phyloP scores from a whole-genome alignment of 352 stramenopile genomes.

The Phytophthora pinifolia region DNA sequence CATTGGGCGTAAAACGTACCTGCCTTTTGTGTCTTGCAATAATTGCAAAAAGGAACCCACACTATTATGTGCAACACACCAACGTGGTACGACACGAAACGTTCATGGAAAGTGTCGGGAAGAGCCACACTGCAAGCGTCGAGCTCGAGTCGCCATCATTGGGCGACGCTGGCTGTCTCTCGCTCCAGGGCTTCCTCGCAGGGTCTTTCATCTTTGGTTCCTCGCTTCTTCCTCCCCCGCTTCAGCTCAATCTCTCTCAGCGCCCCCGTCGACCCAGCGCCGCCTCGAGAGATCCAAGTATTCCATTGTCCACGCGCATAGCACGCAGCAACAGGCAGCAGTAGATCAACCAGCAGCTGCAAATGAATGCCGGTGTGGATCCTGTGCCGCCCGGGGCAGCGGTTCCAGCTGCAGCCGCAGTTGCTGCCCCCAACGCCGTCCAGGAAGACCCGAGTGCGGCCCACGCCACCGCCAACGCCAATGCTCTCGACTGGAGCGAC shows the following conservation, averaged over 20 bases:
- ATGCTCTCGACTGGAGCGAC: conserved; percentile 56
- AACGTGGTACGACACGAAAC: conserved; percentile 7
- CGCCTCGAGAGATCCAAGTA: too few relatives aligned
- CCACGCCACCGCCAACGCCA: conserved; percentile 22
- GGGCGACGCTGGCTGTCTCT: neutral
- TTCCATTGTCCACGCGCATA: too few relatives aligned
- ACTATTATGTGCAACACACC: too few relatives aligned
- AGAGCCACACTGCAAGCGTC: conserved; percentile 19
- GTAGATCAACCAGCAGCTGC: neutral
- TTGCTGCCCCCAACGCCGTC: conserved; percentile 3
- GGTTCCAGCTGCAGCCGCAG: neutral
- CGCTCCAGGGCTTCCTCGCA: too few relatives aligned
- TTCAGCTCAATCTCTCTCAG: too few relatives aligned
- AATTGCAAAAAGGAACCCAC: too few relatives aligned
- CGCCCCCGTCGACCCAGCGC: too few relatives aligned
- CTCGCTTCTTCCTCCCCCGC: too few relatives aligned
- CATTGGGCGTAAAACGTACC: too few relatives aligned
- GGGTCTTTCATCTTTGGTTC: too few relatives aligned
- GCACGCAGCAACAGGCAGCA: too few relatives aligned
- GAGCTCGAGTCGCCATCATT: conserved; percentile 8
- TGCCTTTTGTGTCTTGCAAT: too few relatives aligned
- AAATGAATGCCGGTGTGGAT: conserved; percentile 25
- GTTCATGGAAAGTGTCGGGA: conserved; percentile 43
- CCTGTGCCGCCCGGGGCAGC: conserved; percentile 4
- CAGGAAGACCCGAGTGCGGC: conserved; percentile 4